Conservation (phyloP, 2,329 filamentous ascomycete species). For the Didymella segeticola region DNA sequence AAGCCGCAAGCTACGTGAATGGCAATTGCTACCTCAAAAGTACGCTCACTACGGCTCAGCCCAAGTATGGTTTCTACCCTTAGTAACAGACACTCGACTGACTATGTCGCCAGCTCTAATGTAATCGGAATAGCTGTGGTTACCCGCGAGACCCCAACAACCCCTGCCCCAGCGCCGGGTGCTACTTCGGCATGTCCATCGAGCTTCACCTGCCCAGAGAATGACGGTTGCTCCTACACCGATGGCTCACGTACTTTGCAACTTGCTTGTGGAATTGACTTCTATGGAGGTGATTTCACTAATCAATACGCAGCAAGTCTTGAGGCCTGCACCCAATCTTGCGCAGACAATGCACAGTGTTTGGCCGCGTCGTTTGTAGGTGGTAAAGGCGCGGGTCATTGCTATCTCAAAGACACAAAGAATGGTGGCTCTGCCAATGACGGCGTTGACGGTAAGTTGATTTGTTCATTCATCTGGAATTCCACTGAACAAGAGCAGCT, state of each 20-base stretch:
- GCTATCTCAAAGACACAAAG: slow-evolving; percentile 3
- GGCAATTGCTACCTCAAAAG: neutral
- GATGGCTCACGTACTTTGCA: neutral
- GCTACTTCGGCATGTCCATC: neutral
- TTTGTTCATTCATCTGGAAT: neutral
- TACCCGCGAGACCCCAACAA: neutral
- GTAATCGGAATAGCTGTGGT: neutral
- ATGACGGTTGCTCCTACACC: neutral
- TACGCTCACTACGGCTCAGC: neutral
- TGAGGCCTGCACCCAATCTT: neutral
- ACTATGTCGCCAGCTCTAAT: neutral
- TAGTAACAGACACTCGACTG: neutral
- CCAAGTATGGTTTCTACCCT: neutral
- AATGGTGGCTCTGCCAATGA: neutral
- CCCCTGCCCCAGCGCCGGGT: neutral
- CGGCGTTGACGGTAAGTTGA: neutral
- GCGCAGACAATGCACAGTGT: neutral
- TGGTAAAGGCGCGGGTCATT: neutral
- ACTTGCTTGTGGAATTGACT: neutral
- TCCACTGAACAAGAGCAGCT: neutral
- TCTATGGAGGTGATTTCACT: neutral
- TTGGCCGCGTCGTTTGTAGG: neutral
- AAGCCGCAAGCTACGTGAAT: neutral
- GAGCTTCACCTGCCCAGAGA: neutral
- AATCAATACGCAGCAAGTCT: neutral